Base-by-base conservation (phyloP, 176 grass and related monocot species). In the Phoenix roebelenii region DNA sequence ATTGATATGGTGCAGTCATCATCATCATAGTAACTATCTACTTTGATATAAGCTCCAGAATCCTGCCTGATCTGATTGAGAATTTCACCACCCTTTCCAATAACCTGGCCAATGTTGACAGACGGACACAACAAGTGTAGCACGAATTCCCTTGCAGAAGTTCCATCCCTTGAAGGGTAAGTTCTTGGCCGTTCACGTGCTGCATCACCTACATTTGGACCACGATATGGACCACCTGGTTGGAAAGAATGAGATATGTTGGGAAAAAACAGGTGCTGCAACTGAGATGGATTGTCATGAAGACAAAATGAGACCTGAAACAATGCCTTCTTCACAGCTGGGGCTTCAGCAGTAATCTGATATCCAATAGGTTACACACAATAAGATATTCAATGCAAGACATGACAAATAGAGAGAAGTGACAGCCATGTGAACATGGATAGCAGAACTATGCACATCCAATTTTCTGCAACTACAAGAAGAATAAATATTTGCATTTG, bases 41-140 rank as follows among this genome's bases (percentile, higher is more conserved):
- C 93, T 73, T 92, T 92, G 59, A 98, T 83, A 76, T 57, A 80
- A 65, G 93, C 93, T 67, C 93, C 84, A 67, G 93, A 92, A 50
- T 98, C 93, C 70, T 98, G 93, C 68, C 93, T 85, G 57, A 98
- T 85, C 48, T 98, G 88, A 74, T 85, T 98, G 71, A 98, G 92
- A 53, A 98, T 82, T 56, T 75, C 81, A 80, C 93, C 93, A 66
- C 72, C 76, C 70, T 98, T 98, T 20, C 93, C 93, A 68, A 98
- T 98, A 60, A 98, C 93, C 66, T 83, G 76, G 68, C 93, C 93
- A n/a, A 98, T 76, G 67, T 81, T 84, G 0, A 63, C 76, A 26
- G 84, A 78, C 54, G 76, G 58, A 74, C 93, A 98, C 60, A 98
- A 76, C 39, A 98, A 20, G 53, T 84, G 84, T 64, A 98, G 78